Evolutionary conservation across 495 filamentous ascomycete species (phyloP), one percentile per base, ranked within the genome.

Genomic region (Hypoxylon lenormandii): DNA sequence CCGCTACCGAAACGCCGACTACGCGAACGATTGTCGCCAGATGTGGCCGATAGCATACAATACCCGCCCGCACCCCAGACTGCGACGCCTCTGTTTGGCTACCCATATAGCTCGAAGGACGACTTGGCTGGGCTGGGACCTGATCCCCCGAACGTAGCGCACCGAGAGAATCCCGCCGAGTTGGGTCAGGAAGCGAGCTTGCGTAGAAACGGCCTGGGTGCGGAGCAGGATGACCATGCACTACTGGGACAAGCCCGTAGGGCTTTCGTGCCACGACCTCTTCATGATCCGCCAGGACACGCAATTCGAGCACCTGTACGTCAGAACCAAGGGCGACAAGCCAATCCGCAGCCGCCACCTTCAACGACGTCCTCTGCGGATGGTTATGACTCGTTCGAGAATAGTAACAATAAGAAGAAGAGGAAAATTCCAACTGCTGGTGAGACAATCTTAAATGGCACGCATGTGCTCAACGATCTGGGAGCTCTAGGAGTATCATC

Each of bases 401-500:
- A 99, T 71, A 97, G 92, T 52, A 98, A 97, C 75, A 98, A 99
- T 76, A 99, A 99, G 79, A 98, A 98, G 82, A 98, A 99, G 78
- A 87, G 96, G 60, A 99, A 99, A 79, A 97, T 98, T 26, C 96
- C 96, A 4, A 91, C 91, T 0, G 90, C 92, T n/a, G 91, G 89
- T 3, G 89, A 87, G 52, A 80, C 86, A 4, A 78, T 73, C 37
- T 58, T 82, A 26, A 81, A 77, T 57, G 86, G 85, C 11, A 80
- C 81, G 48, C 89, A 92, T 59, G 63, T 78, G 10, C 62, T 76
- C n/a, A 79, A 71, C 53, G 83, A 84, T 47, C 77, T 92, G 18
- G 63, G 70, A 19, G 59, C 69, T 4, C 55, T 74, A 22, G 69
- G 72, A 55, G 66, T 74, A 6, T 46, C 60, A 6, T 46, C 60